phyloP scores from a whole-genome alignment of 2,329 filamentous ascomycete genomes.

The Gaeumannomyces sp. region DNA sequence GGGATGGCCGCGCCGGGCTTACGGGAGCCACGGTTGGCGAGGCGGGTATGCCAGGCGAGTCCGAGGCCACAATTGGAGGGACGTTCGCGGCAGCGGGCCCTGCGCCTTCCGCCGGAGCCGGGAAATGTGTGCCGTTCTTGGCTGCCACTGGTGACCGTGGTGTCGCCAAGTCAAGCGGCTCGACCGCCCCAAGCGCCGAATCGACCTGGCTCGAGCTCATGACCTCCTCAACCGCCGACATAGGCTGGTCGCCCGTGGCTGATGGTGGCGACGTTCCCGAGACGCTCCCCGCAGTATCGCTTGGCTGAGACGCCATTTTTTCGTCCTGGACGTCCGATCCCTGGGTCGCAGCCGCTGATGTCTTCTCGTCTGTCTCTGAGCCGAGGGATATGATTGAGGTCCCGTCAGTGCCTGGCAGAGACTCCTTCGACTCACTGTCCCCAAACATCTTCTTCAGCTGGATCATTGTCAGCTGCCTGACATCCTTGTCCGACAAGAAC shows the following conservation, averaged over 20 bases:
- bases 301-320: slow-evolving; percentile 17
- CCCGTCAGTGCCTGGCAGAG: slow-evolving; percentile 64
- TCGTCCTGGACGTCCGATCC: slow-evolving; percentile 18
- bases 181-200: slow-evolving; percentile 37
- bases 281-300: slow-evolving; percentile 5
- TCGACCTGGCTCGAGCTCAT: slow-evolving; percentile 2
- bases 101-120: not conserved
- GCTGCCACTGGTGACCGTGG: slow-evolving; percentile 16
- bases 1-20: not conserved
- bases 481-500: slow-evolving; percentile 95
- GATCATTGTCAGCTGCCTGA: slow-evolving; percentile 81
- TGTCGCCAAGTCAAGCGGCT: slow-evolving; percentile 44
- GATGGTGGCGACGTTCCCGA: not conserved
- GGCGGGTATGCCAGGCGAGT: not conserved
- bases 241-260: not conserved
- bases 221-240: not conserved
- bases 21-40: not conserved
- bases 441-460: slow-evolving; percentile 94
- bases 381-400: slow-evolving; percentile 19
- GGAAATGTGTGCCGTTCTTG: slow-evolving; percentile 12
- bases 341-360: slow-evolving; percentile 32
- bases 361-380: slow-evolving; percentile 41
- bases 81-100: too few relatives aligned
- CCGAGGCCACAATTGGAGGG: too few relatives aligned
- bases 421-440: slow-evolving; percentile 78